Evolutionary conservation across 257 asterid species (phyloP).

Genomic region (Eucommia ulmoides): DNA sequence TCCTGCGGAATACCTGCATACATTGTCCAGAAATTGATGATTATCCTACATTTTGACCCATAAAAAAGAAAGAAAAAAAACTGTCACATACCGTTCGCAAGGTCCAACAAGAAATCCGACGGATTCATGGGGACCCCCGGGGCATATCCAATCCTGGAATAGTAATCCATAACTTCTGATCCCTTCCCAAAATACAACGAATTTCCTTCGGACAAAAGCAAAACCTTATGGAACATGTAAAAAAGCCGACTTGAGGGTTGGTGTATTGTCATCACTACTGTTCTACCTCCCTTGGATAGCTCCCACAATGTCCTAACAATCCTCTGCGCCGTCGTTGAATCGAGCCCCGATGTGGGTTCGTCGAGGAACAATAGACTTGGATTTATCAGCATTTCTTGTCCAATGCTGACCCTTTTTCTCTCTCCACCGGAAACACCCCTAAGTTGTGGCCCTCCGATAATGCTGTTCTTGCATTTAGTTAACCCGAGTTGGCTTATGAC

Average conservation of each 20-base stretch:
- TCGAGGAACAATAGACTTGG: slow-evolving; percentile 64
- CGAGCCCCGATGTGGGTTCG: slow-evolving; percentile 83
- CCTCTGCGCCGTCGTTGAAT: slow-evolving; percentile 68
- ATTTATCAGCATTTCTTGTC: slow-evolving; percentile 77
- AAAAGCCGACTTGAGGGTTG: slow-evolving; percentile 77
- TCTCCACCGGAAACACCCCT: slow-evolving; percentile 84
- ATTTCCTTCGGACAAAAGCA: slow-evolving; percentile 58
- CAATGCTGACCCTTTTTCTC: slow-evolving; percentile 70
- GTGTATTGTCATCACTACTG: slow-evolving; percentile 68
- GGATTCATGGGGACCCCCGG: slow-evolving; percentile 73
- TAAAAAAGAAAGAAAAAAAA: not conserved
- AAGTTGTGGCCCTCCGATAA: slow-evolving; percentile 29
- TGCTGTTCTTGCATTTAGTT: slow-evolving; percentile 33
- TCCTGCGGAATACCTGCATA: slow-evolving; percentile 37
- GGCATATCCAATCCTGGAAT: slow-evolving; percentile 36
- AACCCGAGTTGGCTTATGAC: slow-evolving; percentile 53
- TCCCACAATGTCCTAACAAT: slow-evolving; percentile 58
- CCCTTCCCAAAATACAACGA: slow-evolving; percentile 62
- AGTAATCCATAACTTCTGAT: slow-evolving; percentile 34
- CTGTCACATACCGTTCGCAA: slow-evolving; percentile 53
- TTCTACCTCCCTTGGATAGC: slow-evolving; percentile 49
- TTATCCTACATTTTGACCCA: not conserved
- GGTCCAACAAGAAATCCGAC: slow-evolving; percentile 70
- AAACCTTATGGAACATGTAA: slow-evolving; percentile 68
- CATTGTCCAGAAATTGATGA: not conserved